Base-by-base conservation (phyloP, 371 early-diverging fungal genomes). In the Rhizopus arrhizus region DNA sequence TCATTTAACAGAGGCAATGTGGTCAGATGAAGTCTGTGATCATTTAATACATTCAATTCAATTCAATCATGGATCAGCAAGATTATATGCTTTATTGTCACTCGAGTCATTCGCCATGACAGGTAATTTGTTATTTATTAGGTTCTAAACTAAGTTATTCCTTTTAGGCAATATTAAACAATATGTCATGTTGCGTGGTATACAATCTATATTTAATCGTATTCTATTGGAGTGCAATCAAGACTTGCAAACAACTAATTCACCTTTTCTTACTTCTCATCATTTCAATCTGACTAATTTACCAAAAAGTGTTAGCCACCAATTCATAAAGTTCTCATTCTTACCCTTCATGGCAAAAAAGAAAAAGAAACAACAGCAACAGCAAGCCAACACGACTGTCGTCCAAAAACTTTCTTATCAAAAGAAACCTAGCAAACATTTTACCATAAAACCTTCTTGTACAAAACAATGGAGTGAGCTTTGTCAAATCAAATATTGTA, bases 21-120 rank as follows among this genome's bases (percentile, higher is more conserved):
- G 73, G 69, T 64, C 57, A 22, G 66, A 74, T n/a, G 49, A 68
- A 34, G 61, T 77, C 8, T 70, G 66, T 2, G 60, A 69, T 33
- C 41, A 71, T 4, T 51, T 80, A 51, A 36, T 77, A 0, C 61
- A 68, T 3, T 22, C 29, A 0, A 48, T 48, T 28, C 48, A 48
- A 48, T 48, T 10, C 5, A 29, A 48, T 8, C 7, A 8, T 48
- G 48, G 29, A 4, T 5, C 15, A 29, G 28, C 7, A 48, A 48
- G 31, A 29, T 36, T 72, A 3, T 77, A 69, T 48, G 60, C 75
- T 22, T 49, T 80, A 7, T 61, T 77, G 49, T 73, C 77, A 0
- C 55, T 80, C 0, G 80, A 80, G 28, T 74, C 73, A 31, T 80
- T 80, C 62, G 69, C 80, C 6, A 54, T 74, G 53, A 77, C 80